These are phyloP conservation scores for Sporisorium scitamineum DNA, from an alignment of 1,284 basidiomycete genomes.

Conservation along the genomic window DNA sequence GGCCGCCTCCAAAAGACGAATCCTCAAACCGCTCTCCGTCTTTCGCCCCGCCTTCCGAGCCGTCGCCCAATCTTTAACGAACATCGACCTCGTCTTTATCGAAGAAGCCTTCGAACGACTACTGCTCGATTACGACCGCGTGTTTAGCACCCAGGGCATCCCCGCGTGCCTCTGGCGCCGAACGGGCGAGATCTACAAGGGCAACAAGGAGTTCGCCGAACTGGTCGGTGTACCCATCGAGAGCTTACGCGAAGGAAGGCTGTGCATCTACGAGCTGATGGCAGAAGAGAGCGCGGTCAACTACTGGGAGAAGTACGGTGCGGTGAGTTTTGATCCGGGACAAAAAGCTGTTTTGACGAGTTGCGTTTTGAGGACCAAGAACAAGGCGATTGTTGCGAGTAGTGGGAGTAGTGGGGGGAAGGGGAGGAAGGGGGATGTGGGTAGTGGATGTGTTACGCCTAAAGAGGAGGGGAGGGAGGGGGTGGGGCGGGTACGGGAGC, in stretches of 20 bases:
- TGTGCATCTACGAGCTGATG: conserved; percentile 93
- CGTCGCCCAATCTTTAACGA: conserved; percentile 84
- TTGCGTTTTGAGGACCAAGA: conserved; percentile 77
- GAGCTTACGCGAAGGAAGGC: conserved; percentile 84
- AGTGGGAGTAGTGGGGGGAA: neutral
- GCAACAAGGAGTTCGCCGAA: conserved; percentile 94
- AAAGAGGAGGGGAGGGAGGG: neutral
- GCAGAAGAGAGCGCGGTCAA: conserved; percentile 86
- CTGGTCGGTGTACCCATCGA: conserved; percentile 84
- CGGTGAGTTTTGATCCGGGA: conserved; percentile 78
- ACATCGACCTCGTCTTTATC: conserved; percentile 92
- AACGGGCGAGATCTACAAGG: conserved; percentile 97
- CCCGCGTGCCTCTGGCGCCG: conserved; percentile 96
- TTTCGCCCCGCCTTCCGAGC: conserved; percentile 80
- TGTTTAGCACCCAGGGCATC: conserved; percentile 81
- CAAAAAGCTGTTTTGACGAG: conserved; percentile 90
- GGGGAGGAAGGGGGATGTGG: neutral
- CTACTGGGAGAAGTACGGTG: conserved; percentile 81
- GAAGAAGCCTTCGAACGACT: conserved; percentile 92
- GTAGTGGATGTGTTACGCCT: conserved; percentile 16
- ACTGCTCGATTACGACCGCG: conserved; percentile 93
- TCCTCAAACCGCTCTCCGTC: conserved; percentile 86
- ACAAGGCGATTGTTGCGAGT: conserved; percentile 36
- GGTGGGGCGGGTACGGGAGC: conserved; percentile 23
- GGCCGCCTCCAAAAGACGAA: conserved; percentile 80